Base-by-base conservation (phyloP, 1,139 yeast genomes). In the Yamadazyma mexicana region DNA sequence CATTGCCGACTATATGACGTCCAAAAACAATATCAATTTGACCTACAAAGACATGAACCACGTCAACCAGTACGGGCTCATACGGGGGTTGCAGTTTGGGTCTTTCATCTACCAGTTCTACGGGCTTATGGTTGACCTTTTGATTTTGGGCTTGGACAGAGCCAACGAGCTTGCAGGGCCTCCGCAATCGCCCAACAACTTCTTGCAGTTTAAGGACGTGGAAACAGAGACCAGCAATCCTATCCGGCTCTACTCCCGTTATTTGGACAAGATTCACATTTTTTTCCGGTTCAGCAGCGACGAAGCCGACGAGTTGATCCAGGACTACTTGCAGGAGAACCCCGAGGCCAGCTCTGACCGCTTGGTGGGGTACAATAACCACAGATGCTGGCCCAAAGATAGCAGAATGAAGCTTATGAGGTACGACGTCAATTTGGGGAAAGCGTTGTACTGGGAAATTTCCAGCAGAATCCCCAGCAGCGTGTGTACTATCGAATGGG, bases 41-140 rank as follows among this genome's bases (percentile, higher is more conserved):
- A 75, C 92, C 1, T 94, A 83, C 60, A 94, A 94, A 58, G 99
- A 94, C 58, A 94, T 94, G 98, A 86, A 82, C 45, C 96, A 89
- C 59, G 82, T 87, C 14, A 92, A 92, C 60, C 91, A 86, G 53
- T 83, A 81, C 56, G 99, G 99, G 23, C 64, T 94, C 44, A 65
- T 94, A 16, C 74, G 95, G 40, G 99, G 98, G 2, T 66, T 92
- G 23, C 96, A 88, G 54, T 94, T 89, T 59, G 78, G 97, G 1
- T 83, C 97, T 0, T 94, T 92, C 61, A 80, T 94, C 2, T 81
- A 77, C 55, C 99, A 94, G 58, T 91, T 81, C 60, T 92, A 91
- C 60, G 97, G 98, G 1, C 66, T 94, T 40, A 81, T 86, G 32
- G 65, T 87, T 24, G 99, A 94, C 65, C 65, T 94, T 44, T 69